Percentiles rank a stretch among this genome's conserved stretches.
These are phyloP conservation scores for Lepiota venenata DNA, from an alignment of 768 basidiomycete genomes.

Conservation along the genomic window DNA sequence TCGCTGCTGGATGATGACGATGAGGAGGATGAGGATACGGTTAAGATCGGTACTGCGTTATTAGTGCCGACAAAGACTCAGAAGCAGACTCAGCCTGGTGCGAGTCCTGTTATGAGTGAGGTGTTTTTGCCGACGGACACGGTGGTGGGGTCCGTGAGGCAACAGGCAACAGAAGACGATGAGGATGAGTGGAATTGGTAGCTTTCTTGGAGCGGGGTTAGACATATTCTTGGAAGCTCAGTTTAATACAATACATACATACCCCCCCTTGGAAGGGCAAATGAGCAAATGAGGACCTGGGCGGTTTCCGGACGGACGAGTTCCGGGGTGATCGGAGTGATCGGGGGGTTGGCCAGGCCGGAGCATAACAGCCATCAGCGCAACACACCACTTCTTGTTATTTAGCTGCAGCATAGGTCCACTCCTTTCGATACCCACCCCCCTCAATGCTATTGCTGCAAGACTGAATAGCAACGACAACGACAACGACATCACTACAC, in stretches of 20 bases:
- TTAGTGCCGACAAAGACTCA: not conserved
- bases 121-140: slow-evolving; percentile 5
- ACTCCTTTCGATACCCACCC: not conserved
- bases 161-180: slow-evolving; percentile 23
- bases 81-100: slow-evolving; percentile 13
- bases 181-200: slow-evolving; percentile 63
- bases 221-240: too few species aligned
- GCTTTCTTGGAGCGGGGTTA: too few species aligned
- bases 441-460: not conserved
- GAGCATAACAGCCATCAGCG: too few species aligned
- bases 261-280: too few species aligned
- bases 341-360: too few species aligned
- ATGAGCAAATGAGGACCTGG: too few species aligned
- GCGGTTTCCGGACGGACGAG: too few species aligned
- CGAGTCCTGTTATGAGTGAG: slow-evolving; percentile 7
- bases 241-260: too few species aligned
- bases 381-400: not conserved
- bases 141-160: not conserved
- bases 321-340: too few species aligned
- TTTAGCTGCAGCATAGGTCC: not conserved
- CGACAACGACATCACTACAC: not conserved
- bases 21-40: slow-evolving; percentile 23
- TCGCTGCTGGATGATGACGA: slow-evolving; percentile 19
- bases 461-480: not conserved
- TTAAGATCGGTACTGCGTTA: slow-evolving; percentile 15